A percentile compares a stretch with the other conserved stretches of the same genome.
Conservation (phyloP, 2,329 filamentous ascomycete species). For the Leptographium galeiforme region DNA sequence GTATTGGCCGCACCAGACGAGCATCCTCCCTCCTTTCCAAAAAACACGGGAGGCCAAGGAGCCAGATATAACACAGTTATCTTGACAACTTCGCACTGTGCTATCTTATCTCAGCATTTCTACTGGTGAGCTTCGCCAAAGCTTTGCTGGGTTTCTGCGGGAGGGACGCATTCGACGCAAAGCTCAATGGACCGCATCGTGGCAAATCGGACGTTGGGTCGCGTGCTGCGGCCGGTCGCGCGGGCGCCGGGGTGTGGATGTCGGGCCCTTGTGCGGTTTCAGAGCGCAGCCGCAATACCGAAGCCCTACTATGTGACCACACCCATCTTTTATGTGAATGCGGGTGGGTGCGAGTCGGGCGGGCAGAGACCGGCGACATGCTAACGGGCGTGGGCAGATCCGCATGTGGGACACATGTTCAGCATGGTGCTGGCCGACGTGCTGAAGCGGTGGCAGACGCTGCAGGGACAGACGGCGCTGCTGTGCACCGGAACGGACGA, state of each 20-base stretch:
- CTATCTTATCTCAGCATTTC: no score
- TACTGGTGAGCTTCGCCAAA: no score
- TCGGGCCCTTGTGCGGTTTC: not conserved
- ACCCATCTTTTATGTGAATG: conserved; percentile 98
- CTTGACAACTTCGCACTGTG: no score
- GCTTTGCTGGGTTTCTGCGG: no score
- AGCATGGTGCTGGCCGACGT: conserved; percentile 85
- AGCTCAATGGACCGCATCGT: not conserved
- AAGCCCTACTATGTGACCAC: conserved; percentile 95
- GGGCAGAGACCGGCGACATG: not conserved
- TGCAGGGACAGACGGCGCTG: conserved; percentile 48
- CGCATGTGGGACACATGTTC: conserved; percentile 90
- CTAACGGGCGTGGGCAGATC: conserved; percentile 38
- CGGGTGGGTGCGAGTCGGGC: conserved; percentile 38
- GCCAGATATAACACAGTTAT: no score
- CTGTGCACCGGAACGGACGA: conserved; percentile 91
- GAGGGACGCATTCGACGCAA: no score
- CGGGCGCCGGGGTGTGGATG: not conserved
- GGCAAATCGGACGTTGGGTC: not conserved
- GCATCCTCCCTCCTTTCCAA: no score
- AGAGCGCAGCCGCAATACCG: conserved; percentile 2
- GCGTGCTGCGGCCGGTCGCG: not conserved
- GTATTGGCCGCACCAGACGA: no score
- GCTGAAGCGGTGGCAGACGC: conserved; percentile 76
- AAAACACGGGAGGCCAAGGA: no score